Percentiles rank a stretch among this genome's conserved stretches.
Conservation (phyloP, 306 rosid species). For the Trifolium dubium region DNA sequence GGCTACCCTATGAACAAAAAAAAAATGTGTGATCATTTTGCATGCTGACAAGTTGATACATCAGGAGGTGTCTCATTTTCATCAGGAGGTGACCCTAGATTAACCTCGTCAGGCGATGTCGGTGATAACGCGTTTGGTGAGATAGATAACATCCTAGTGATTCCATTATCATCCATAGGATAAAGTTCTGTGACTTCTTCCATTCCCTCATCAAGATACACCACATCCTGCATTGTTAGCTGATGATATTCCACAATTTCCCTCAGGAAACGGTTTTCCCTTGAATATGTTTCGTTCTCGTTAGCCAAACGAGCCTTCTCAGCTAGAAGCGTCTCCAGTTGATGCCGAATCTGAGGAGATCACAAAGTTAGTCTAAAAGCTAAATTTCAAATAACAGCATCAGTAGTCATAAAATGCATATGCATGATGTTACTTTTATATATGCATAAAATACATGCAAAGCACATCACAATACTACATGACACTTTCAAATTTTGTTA, state of each 20-base stretch:
- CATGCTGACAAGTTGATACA: constrained; percentile 40
- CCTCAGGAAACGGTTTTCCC: constrained; percentile 93
- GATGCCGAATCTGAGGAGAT: constrained; percentile 74
- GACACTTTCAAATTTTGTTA: constrained; percentile 17
- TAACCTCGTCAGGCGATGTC: constrained; percentile 47
- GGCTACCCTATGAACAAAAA: constrained; percentile 42
- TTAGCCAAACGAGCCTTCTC: constrained; percentile 91
- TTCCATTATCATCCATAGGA: constrained; percentile 55
- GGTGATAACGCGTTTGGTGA: constrained; percentile 61
- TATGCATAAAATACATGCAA: constrained; percentile 1
- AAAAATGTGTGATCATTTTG: constrained; percentile 38
- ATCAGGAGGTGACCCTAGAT: constrained; percentile 34
- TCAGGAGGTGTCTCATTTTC: constrained; percentile 45
- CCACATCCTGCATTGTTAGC: constrained; percentile 95
- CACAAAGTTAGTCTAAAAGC: constrained; percentile 17
- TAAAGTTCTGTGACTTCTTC: constrained; percentile 87
- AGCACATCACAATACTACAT: neutral
- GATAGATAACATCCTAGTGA: constrained; percentile 49
- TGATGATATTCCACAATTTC: constrained; percentile 97
- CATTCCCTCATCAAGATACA: constrained; percentile 81
- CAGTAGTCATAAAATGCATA: neutral
- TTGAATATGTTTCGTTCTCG: constrained; percentile 83
- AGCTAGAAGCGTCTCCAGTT: constrained; percentile 88
- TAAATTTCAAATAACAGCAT: neutral
- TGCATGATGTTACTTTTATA: neutral